Conservation (phyloP, 257 asterid genomes). For the Fraxinus excelsior region DNA sequence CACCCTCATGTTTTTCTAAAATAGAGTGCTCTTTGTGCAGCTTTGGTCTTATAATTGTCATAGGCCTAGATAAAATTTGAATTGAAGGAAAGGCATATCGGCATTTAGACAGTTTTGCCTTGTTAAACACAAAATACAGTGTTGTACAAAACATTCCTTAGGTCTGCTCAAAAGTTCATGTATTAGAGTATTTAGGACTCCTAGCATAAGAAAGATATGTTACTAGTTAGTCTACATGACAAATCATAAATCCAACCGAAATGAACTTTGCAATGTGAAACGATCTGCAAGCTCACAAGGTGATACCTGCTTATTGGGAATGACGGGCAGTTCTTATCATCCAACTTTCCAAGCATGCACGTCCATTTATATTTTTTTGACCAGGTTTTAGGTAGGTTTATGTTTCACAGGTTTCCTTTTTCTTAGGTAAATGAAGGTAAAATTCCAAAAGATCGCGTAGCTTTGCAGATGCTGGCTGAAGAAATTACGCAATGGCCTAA, state of each 20-base stretch:
- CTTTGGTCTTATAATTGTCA: neutral
- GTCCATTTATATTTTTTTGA: neutral
- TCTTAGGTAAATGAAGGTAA: conserved; percentile 81
- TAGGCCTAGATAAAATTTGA: neutral
- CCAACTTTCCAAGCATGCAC: neutral
- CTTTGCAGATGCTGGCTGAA: conserved; percentile 82
- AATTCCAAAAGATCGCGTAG: conserved; percentile 64
- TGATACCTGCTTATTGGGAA: neutral
- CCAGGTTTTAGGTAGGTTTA: neutral
- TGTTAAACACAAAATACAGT: neutral
- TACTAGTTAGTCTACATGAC: neutral
- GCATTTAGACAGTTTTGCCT: neutral
- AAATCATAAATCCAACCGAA: neutral
- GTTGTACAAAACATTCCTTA: neutral
- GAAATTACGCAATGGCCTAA: conserved; percentile 92
- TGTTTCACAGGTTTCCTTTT: conserved; percentile 21
- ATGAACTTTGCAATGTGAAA: neutral
- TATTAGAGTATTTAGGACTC: neutral
- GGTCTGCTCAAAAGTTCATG: neutral
- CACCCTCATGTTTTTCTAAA: neutral
- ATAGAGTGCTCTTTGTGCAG: neutral
- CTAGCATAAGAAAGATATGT: neutral
- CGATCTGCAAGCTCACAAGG: neutral
- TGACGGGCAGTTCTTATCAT: neutral
- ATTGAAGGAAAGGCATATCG: neutral